phyloP scores from a whole-genome alignment of 2,329 filamentous ascomycete species.

The Trichophyton mentagrophytes region DNA sequence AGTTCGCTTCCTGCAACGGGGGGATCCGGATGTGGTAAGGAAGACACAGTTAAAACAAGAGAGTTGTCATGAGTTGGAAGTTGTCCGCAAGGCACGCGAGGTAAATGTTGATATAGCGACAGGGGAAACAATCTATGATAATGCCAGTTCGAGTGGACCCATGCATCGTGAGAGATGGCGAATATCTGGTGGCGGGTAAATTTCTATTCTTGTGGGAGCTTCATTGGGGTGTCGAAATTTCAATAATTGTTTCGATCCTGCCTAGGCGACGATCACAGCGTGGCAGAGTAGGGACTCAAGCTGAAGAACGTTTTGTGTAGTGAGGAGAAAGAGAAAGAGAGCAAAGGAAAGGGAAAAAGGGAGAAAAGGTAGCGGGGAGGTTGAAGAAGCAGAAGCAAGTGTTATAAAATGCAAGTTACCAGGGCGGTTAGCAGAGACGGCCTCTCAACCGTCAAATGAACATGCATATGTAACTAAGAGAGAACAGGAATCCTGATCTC shows the following conservation, averaged over 20 bases:
- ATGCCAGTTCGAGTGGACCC: slow-evolving; percentile 1
- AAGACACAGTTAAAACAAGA: neutral
- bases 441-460: neutral
- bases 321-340: neutral
- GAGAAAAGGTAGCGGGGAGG: neutral
- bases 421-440: slow-evolving; percentile 1
- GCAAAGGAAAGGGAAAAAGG: neutral
- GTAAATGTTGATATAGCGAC: neutral
- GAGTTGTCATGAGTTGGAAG: neutral
- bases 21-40: neutral
- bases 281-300: neutral
- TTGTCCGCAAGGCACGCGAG: neutral
- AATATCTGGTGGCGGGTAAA: slow-evolving; percentile 3
- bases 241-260: slow-evolving; percentile 3
- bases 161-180: slow-evolving; percentile 1
- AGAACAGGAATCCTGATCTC: neutral
- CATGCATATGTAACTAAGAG: neutral
- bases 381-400: neutral
- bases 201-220: slow-evolving; percentile 1
- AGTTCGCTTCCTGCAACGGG: neutral
- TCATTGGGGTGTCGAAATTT: neutral
- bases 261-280: neutral
- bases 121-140: neutral
- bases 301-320: neutral
- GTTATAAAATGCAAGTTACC: neutral